These are phyloP conservation scores for Phyllosticta citrichinensis DNA, from an alignment of 2,329 filamentous ascomycete species.

Conservation along the genomic window DNA sequence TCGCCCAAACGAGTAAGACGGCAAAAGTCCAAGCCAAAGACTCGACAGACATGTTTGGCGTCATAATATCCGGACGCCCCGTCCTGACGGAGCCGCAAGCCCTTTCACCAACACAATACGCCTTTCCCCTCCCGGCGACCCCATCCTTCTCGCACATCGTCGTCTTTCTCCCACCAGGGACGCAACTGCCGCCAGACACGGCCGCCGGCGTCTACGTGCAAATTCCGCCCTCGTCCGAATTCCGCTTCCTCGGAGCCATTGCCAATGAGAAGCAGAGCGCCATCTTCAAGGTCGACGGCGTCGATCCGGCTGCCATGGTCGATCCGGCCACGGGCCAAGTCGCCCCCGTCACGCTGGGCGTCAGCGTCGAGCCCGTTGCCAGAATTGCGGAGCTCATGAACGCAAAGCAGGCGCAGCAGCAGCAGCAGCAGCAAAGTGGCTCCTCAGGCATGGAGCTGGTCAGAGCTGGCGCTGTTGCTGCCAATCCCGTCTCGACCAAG, in stretches of 20 bases:
- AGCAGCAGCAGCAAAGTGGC: slow-evolving; percentile 12
- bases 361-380: slow-evolving; percentile 67
- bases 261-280: slow-evolving; percentile 85
- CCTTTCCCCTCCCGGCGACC: slow-evolving; percentile 55
- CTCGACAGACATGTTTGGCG: slow-evolving; percentile 46
- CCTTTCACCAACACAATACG: slow-evolving; percentile 51
- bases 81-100: slow-evolving; percentile 48
- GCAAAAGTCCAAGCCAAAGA: not conserved
- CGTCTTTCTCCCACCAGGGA: slow-evolving; percentile 77
- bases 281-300: slow-evolving; percentile 62
- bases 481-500: slow-evolving; percentile 52
- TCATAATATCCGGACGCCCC: slow-evolving; percentile 51
- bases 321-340: not conserved
- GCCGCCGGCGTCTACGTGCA: slow-evolving; percentile 89
- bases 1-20: not conserved
- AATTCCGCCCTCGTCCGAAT: slow-evolving; percentile 50
- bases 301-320: not conserved
- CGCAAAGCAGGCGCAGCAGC: slow-evolving; percentile 37
- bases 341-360: slow-evolving; percentile 56
- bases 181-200: slow-evolving; percentile 60
- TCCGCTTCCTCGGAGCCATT: slow-evolving; percentile 80
- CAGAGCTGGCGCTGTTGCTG: slow-evolving; percentile 19
- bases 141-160: slow-evolving; percentile 63
- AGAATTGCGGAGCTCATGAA: slow-evolving; percentile 62
- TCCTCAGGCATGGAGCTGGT: slow-evolving; percentile 23